These are phyloP conservation scores for Delphinella strobiligena DNA, from an alignment of 2,329 filamentous ascomycete species.

Conservation along the genomic window DNA sequence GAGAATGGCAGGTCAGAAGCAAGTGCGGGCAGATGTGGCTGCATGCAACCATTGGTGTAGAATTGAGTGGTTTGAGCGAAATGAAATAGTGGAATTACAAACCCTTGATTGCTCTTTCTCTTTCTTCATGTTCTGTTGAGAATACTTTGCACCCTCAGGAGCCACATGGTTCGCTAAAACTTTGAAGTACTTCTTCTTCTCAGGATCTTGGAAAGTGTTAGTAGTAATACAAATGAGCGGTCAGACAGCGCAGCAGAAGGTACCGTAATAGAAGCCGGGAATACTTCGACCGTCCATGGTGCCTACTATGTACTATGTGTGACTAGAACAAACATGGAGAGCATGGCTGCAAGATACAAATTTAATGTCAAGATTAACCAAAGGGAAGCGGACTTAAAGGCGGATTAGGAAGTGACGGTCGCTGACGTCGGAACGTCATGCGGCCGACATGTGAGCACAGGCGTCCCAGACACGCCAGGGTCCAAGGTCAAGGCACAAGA, in stretches of 20 bases:
- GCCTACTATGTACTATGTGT: no score
- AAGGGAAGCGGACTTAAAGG: no score
- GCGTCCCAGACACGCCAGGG: no score
- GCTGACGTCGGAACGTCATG: neutral
- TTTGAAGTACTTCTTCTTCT: constrained; percentile 39
- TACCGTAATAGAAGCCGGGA: neutral
- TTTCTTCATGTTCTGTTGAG: constrained; percentile 25
- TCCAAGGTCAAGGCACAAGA: no score
- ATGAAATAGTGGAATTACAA: constrained; percentile 10
- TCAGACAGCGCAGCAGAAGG: no score
- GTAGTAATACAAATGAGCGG: no score
- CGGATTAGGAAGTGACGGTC: neutral
- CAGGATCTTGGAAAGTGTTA: no score
- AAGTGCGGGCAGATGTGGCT: no score
- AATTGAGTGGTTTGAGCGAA: neutral
- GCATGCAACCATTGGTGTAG: no score
- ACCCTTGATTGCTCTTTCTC: constrained; percentile 22
- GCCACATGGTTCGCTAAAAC: constrained; percentile 28
- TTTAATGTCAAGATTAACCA: neutral
- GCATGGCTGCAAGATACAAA: neutral
- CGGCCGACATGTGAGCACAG: no score
- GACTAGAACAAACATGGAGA: neutral
- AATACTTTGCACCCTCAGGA: constrained; percentile 26
- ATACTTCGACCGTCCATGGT: no score
- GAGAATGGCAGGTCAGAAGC: no score